A percentile compares a stretch with the other conserved stretches of the same genome.
Evolutionary conservation across 2,329 filamentous ascomycete genomes (phyloP).

Genomic region (Huntiella abstrusa): DNA sequence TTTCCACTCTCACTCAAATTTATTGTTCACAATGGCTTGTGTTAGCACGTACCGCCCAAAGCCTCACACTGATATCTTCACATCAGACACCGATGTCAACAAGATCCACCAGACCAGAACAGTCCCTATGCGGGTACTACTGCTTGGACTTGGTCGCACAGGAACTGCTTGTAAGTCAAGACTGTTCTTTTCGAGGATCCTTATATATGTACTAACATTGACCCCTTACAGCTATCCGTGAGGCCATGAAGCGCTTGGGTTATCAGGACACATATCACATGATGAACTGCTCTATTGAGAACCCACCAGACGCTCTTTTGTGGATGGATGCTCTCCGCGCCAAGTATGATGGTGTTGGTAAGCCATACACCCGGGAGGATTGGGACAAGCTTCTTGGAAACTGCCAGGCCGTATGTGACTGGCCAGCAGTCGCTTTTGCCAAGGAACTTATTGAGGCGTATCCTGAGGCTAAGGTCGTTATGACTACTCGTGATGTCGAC

Average conservation of each 20-base stretch:
- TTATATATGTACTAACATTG: not conserved
- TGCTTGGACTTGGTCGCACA: slow-evolving; percentile 49
- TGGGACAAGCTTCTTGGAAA: slow-evolving; percentile 47
- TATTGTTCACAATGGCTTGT: not conserved
- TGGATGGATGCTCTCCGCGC: slow-evolving; percentile 18
- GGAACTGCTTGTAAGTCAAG: slow-evolving; percentile 46
- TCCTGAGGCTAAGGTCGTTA: slow-evolving; percentile 51
- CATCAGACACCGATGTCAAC: slow-evolving; percentile 48
- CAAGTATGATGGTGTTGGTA: slow-evolving; percentile 34
- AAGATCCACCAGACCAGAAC: slow-evolving; percentile 40
- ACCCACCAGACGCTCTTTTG: slow-evolving; percentile 7
- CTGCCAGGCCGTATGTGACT: slow-evolving; percentile 50
- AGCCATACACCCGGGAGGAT: slow-evolving; percentile 42
- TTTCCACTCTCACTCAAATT: not conserved
- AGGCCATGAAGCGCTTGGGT: slow-evolving; percentile 45
- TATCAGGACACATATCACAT: slow-evolving; percentile 56
- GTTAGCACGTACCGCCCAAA: slow-evolving; percentile 1
- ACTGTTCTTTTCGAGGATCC: not conserved
- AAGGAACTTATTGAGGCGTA: slow-evolving; percentile 53
- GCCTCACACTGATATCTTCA: slow-evolving; percentile 41
- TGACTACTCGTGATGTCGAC: slow-evolving; percentile 47
- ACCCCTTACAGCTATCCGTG: slow-evolving; percentile 33
- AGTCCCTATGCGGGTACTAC: slow-evolving; percentile 44
- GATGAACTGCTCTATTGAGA: slow-evolving; percentile 17
- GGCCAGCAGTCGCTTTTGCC: slow-evolving; percentile 47